Evolutionary conservation across 805 yeast species (phyloP).

Genomic region (Sugiyamaella floridensis): DNA sequence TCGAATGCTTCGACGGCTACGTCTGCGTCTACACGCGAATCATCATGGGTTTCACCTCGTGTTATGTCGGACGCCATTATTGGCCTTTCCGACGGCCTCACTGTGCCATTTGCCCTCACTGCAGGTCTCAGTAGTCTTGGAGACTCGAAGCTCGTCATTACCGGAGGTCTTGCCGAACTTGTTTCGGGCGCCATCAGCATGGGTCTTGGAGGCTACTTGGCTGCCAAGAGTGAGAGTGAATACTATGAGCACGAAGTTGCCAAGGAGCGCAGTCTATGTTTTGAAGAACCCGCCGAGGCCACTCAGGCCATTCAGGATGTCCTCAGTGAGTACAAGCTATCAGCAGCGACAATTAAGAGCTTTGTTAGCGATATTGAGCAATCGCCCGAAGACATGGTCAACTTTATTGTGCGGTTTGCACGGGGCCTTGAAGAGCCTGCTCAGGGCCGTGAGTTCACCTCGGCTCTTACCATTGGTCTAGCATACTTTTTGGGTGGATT

Average conservation of each 20-base stretch:
- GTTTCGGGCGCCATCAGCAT: slow-evolving; percentile 95
- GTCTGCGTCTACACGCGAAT: slow-evolving; percentile 10
- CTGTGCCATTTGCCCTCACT: slow-evolving; percentile 97
- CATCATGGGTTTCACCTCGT: slow-evolving; percentile 49
- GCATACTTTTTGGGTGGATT: slow-evolving; percentile 90
- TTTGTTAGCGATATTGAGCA: slow-evolving; percentile 75
- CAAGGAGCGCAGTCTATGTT: slow-evolving; percentile 24
- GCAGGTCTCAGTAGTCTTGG: slow-evolving; percentile 93
- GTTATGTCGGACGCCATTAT: slow-evolving; percentile 90
- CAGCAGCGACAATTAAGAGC: slow-evolving; percentile 63
- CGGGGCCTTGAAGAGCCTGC: slow-evolving; percentile 95
- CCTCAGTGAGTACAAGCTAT: slow-evolving; percentile 58
- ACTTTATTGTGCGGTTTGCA: slow-evolving; percentile 80
- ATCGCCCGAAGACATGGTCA: slow-evolving; percentile 71
- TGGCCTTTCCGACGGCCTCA: slow-evolving; percentile 90
- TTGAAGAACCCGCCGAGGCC: slow-evolving; percentile 32
- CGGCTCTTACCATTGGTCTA: slow-evolving; percentile 84
- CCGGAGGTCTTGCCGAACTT: slow-evolving; percentile 97
- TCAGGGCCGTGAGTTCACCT: slow-evolving; percentile 78
- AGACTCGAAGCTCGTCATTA: slow-evolving; percentile 79
- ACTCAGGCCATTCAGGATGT: slow-evolving; percentile 79
- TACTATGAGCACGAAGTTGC: slow-evolving; percentile 24
- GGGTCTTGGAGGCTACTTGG: slow-evolving; percentile 96
- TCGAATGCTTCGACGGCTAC: slow-evolving; percentile 13
- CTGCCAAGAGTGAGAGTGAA: slow-evolving; percentile 75